A percentile compares a stretch with the other conserved stretches of the same genome.
Conservation (phyloP, 106 monocot genomes). For the Allium fistulosum region DNA sequence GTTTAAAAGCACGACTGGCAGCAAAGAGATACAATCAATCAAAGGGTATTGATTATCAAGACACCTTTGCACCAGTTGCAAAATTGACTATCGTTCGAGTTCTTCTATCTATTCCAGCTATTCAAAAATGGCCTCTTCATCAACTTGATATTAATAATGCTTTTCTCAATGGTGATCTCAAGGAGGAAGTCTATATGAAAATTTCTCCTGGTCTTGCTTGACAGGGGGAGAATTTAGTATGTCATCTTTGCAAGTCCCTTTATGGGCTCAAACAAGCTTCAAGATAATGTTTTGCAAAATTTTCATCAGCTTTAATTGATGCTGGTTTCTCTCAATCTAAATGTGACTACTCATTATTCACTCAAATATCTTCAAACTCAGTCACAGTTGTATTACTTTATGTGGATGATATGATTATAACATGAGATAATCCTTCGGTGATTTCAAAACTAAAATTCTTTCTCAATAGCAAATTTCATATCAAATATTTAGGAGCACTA, state of each 20-base stretch:
- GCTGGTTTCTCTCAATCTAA: neutral
- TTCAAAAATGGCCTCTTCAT: neutral
- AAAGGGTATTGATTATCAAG: neutral
- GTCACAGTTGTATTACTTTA: neutral
- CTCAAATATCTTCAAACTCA: neutral
- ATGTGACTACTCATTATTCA: conserved; percentile 6
- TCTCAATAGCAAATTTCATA: neutral
- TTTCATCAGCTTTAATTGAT: neutral
- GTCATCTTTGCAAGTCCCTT: conserved; percentile 1
- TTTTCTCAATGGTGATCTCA: neutral
- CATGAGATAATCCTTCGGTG: neutral
- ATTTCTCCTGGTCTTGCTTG: neutral
- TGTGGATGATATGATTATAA: conserved; percentile 9
- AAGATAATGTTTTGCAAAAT: neutral
- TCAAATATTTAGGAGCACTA: conserved; percentile 2
- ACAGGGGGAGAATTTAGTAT: conserved; percentile 1
- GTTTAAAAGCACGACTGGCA: neutral
- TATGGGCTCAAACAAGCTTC: neutral
- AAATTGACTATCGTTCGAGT: neutral
- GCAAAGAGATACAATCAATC: neutral
- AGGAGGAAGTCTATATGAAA: conserved; percentile 5
- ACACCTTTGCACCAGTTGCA: conserved; percentile 1
- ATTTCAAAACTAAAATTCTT: neutral
- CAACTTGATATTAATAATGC: conserved; percentile 7
- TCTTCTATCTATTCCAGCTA: neutral